A percentile compares a stretch with the other conserved stretches of the same genome.
Evolutionary conservation across 768 basidiomycete species (phyloP).

Genomic region (Rubroboletus satanas): DNA sequence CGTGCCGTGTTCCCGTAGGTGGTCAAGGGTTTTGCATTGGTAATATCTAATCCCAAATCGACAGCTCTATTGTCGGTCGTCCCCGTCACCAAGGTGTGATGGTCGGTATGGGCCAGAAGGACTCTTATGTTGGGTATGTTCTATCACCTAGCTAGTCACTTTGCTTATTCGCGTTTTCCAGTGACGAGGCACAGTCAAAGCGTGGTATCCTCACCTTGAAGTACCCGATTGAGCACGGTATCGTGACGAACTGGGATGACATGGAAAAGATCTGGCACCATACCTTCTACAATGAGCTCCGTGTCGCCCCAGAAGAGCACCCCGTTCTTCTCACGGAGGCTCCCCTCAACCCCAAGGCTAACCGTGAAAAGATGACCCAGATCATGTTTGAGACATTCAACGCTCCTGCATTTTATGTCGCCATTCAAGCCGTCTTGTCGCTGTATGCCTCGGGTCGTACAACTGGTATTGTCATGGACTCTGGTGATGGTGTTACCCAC

Average conservation of each 20-base stretch:
- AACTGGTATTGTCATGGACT: constrained; percentile 92
- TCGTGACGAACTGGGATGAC: constrained; percentile 98
- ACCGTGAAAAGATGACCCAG: constrained; percentile 74
- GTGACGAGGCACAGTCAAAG: constrained; percentile 91
- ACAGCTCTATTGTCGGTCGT: constrained; percentile 88
- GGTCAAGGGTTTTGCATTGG: constrained; percentile 4
- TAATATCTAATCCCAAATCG: constrained; percentile 11
- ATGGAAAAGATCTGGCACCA: constrained; percentile 99
- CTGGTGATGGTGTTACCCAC: constrained; percentile 95
- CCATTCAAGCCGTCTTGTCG: constrained; percentile 71
- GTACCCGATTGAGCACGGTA: constrained; percentile 92
- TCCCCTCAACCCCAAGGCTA: constrained; percentile 69
- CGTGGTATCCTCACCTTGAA: constrained; percentile 92
- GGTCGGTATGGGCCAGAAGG: constrained; percentile 97
- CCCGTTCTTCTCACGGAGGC: constrained; percentile 70
- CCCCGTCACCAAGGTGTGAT: constrained; percentile 94
- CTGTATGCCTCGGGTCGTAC: constrained; percentile 93
- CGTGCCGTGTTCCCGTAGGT: constrained; percentile 95
- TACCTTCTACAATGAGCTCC: constrained; percentile 86
- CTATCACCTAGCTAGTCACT: constrained; percentile 2
- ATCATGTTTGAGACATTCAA: constrained; percentile 82
- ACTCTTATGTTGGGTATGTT: constrained; percentile 86
- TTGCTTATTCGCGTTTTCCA: constrained; percentile 28
- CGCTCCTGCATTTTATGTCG: constrained; percentile 69
- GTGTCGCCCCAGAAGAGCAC: constrained; percentile 75